Evolutionary conservation across 2,329 filamentous ascomycete genomes (phyloP), one percentile per base, ranked within the genome.

Genomic region (Talaromyces albobiverticillius): DNA sequence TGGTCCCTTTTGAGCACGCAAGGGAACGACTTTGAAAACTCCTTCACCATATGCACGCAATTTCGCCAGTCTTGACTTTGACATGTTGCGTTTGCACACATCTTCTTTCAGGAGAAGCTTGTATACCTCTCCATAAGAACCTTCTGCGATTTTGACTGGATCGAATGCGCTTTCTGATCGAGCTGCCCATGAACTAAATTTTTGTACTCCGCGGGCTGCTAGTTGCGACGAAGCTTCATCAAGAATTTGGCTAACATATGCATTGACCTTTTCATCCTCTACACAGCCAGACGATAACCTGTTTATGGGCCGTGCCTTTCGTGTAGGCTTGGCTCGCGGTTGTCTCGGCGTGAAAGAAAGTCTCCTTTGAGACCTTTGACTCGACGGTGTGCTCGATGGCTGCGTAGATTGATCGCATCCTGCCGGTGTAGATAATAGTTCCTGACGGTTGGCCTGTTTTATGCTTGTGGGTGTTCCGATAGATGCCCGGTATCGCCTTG

Each of bases 91-190:
- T 18, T 66, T 66, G 36, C 64, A 68, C 16, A 67, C 54, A 45
- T 73, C 67, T 22, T 72, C 68, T 10, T 67, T 67, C n/a, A 76
- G 50, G 16, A 76, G 56, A 22, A 86, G 69, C 11, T 83, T 81
- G 64, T 85, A 86, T 3, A 87, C 84, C 62, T 86, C 83, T 51
- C 82, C 82, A 62, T 84, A 87, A 1, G 83, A 85, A 2, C 84
- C 84, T 65, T 87, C 84, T 8, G 83, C 83, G 32, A 87, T 79
- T 60, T 87, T 87, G 8, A 74, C 72, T 38, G 86, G 75, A 34
- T 75, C 64, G 58, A 75, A 67, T 61, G 71, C 64, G 32, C 65
- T 67, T 5, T 64, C 70, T 3, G 69, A 70, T 11, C 69, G 64
- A 3, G 67, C 63, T 9, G 72, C 71, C 72, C 72, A 75, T 10